These are phyloP conservation scores for Aspergillus novoparasiticus DNA, from an alignment of 2,329 filamentous ascomycete species.

Conservation along the genomic window DNA sequence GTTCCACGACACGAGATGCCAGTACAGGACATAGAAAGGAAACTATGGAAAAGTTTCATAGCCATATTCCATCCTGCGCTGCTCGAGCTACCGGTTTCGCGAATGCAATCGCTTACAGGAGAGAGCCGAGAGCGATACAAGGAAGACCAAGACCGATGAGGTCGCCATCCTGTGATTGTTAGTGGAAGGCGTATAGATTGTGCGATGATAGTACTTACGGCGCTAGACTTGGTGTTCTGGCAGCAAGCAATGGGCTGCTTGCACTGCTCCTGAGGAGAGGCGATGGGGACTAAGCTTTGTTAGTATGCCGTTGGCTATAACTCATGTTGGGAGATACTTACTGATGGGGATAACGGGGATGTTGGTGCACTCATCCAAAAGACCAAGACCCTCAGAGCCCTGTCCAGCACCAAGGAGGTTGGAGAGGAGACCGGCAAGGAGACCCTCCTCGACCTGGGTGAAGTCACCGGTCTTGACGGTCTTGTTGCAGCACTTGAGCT, in stretches of 20 bases:
- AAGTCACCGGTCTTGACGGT: conserved; percentile 38
- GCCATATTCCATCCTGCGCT: conserved; percentile 20
- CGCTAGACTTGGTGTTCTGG: conserved; percentile 37
- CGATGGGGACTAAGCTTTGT: conserved; percentile 30
- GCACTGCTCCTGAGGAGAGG: conserved; percentile 41
- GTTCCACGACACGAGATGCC: conserved; percentile 31
- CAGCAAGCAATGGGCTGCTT: conserved; percentile 46
- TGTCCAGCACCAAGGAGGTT: conserved; percentile 39
- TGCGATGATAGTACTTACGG: too few species aligned
- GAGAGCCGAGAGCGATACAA: conserved; percentile 42
- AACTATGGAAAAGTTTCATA: not conserved
- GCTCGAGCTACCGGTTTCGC: not conserved
- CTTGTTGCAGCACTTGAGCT: conserved; percentile 46
- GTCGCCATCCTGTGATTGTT: conserved; percentile 28
- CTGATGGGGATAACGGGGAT: conserved; percentile 30
- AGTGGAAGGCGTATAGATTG: too few species aligned
- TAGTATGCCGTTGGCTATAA: not conserved
- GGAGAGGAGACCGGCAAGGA: conserved; percentile 37
- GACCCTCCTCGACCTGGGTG: conserved; percentile 34
- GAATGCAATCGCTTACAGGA: conserved; percentile 34
- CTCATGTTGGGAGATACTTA: conserved; percentile 19
- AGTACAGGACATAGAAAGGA: conserved; percentile 23
- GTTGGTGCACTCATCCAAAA: conserved; percentile 48
- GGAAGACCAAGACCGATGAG: conserved; percentile 40
- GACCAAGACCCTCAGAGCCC: conserved; percentile 37